Evolutionary conservation across 768 basidiomycete species (phyloP), one percentile per base, ranked within the genome.

Genomic region (Mycena rosella): DNA sequence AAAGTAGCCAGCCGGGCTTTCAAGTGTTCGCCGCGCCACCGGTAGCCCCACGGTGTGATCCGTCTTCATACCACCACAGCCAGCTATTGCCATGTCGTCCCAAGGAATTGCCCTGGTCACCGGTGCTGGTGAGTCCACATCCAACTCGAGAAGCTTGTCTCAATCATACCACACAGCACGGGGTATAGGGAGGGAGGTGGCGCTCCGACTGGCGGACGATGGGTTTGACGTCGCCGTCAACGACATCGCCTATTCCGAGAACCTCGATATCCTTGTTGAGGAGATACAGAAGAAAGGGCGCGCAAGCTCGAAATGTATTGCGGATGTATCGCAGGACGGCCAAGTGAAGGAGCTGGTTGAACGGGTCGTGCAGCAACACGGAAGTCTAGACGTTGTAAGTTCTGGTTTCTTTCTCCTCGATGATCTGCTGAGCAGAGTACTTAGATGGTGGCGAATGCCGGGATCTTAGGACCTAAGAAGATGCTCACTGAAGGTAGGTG

Each of bases 171-270:
- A 1, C 8, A 1, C 22, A 64, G 72, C 13, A 1, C 63, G 58
- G 29, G 68, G 68, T 14, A 82, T 82, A 27, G 82, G 81, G 14
- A 76, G 74, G 5, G 61, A 62, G 13, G 79, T 82, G 15, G 78
- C 82, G 10, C 58, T 81, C n/a, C 73, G 76, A 40, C 78, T 82
- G 14, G 82, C 80, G 1, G 70, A 63, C 7, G 79, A 82, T 29
- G 81, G 82, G 0, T 80, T 77, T 30, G 77, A 81, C 27, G 57
- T 82, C 13, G 78, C 68, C 1, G 61, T 82, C 24, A 82, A 79
- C 70, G 79, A n/a, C n/a, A n/a, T n/a, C n/a, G n/a, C n/a, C n/a
- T n/a, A n/a, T n/a, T n/a, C 63, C 20, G 52, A 57, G 2, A 49
- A 58, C 0, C 74, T 80, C 2, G 72, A 74, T 4, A 47, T 51